Base-by-base conservation (phyloP, 129 eudicot species). In the Saposhnikovia divaricata region DNA sequence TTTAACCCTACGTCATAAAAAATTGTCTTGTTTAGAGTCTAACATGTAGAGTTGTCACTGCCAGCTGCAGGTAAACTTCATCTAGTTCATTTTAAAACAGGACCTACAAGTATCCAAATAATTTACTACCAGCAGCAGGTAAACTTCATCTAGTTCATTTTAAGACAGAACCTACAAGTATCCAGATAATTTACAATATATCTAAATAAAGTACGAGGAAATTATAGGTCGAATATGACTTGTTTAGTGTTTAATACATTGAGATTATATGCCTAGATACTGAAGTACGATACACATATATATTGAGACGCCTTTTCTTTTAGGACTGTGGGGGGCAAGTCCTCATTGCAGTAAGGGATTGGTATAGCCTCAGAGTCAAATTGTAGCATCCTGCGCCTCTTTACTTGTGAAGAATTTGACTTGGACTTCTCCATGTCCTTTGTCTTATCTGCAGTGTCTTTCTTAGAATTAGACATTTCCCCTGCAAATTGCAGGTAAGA, bases 321-420 rank as follows among this genome's bases (percentile, higher is more conserved):
- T 57, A 91, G 81, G 81, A 87, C 85, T 7, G 78, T 50, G 51
- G 91, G 82, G 72, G 89, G 78, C 46, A 80, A 81, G 66, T 85
- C 91, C 55, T 91, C 96, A 45, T 80, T 76, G 85, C 86, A 85
- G 77, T 84, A 74, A 16, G 88, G 84, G 18, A 82, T 74, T 76
- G 85, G 88, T 71, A 83, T 21, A 82, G 70, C 85, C 76, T 86
- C 93, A 80, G 85, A 74, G 19, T 90, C 90, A 85, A 94, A 94
- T 34, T 90, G 93, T 66, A 94, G 87, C 90, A 89, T 85, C 13
- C 97, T 83, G 27, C 98, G 93, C 83, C 98, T 88, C 81, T 94
- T 91, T 39, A 85, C 90, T 85, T 91, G 98, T 70, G 95, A 85
- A 44, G 83, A 87, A 43, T 75, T 76, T 57, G 86, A 92, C 38